phyloP scores from a whole-genome alignment of 2,329 filamentous ascomycete genomes.

The Chaetomiaceae sp. region DNA sequence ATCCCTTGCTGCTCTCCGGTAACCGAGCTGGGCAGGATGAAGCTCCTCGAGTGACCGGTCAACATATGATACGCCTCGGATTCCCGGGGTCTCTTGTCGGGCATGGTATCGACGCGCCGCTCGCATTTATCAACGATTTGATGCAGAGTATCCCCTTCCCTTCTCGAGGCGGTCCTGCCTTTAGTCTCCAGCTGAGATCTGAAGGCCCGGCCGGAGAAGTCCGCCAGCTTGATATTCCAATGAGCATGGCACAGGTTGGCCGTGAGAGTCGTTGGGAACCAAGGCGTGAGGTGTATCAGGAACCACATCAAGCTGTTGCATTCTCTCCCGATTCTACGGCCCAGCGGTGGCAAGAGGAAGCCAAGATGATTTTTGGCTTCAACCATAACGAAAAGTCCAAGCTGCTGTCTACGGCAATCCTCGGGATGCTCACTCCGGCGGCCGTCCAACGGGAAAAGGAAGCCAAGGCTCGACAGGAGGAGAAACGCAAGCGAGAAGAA shows the following conservation, averaged over 20 bases:
- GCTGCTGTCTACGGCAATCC: constrained; percentile 63
- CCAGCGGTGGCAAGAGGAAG: constrained; percentile 83
- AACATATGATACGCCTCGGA: constrained; percentile 51
- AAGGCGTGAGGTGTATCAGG: constrained; percentile 49
- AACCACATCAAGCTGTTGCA: constrained; percentile 68
- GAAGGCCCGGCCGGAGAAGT: constrained; percentile 46
- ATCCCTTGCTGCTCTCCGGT: constrained; percentile 74
- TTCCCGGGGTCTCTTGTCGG: constrained; percentile 45
- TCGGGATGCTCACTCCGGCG: constrained; percentile 72
- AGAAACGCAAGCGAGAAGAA: constrained; percentile 53
- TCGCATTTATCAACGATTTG: constrained; percentile 53
- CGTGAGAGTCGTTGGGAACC: constrained; percentile 45
- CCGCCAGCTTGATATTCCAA: constrained; percentile 47
- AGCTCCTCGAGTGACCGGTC: constrained; percentile 44
- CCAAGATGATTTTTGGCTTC: constrained; percentile 75
- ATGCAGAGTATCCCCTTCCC: constrained; percentile 51
- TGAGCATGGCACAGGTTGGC: constrained; percentile 30
- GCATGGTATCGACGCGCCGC: constrained; percentile 44
- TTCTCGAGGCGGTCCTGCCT: constrained; percentile 45
- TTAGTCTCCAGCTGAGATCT: constrained; percentile 57
- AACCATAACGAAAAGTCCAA: constrained; percentile 64
- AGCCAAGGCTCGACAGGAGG: constrained; percentile 54
- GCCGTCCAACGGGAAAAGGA: constrained; percentile 79
- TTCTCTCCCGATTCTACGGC: constrained; percentile 70
- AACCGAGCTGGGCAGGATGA: constrained; percentile 41